These are phyloP conservation scores for Kwoniella botswanensis DNA, from an alignment of 768 basidiomycete genomes.

Conservation along the genomic window DNA sequence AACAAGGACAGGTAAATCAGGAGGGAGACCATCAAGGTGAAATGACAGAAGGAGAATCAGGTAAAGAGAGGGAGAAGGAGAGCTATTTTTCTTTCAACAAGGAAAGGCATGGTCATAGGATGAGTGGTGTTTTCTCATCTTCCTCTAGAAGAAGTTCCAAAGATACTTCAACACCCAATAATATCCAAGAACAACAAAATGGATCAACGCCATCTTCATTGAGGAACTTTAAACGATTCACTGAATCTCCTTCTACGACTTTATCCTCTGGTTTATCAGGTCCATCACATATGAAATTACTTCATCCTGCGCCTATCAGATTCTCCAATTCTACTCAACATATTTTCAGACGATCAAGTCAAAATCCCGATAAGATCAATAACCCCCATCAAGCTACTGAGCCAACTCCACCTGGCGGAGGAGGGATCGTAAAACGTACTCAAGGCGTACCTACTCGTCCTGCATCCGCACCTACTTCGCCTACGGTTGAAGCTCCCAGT, in stretches of 20 bases:
- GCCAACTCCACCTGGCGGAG: background rate
- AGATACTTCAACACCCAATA: constrained; percentile 14
- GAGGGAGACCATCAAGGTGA: background rate
- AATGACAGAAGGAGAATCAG: constrained; percentile 18
- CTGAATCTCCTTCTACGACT: constrained; percentile 2
- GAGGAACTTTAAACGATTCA: constrained; percentile 4
- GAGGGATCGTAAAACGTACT: constrained; percentile 1
- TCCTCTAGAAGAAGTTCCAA: constrained; percentile 20
- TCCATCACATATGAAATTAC: background rate
- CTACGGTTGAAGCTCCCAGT: constrained; percentile 23
- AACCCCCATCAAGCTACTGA: background rate
- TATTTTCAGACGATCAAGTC: constrained; percentile 8
- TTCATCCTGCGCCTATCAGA: constrained; percentile 26
- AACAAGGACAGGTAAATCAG: constrained; percentile 12
- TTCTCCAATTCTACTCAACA: constrained; percentile 14
- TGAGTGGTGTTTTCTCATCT: constrained; percentile 8
- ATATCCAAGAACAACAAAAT: background rate
- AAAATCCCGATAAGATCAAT: background rate
- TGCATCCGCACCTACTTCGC: constrained; percentile 23
- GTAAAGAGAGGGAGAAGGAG: constrained; percentile 14
- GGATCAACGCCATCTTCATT: constrained; percentile 12
- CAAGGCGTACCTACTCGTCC: constrained; percentile 14
- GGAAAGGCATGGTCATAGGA: constrained; percentile 12
- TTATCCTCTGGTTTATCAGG: background rate
- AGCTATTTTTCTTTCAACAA: constrained; percentile 5